Percentiles rank a stretch among this genome's conserved stretches.
Evolutionary conservation across 192 early-diverging fungal genomes (phyloP).

Genomic region (Thoreauomyces humboldtii): DNA sequence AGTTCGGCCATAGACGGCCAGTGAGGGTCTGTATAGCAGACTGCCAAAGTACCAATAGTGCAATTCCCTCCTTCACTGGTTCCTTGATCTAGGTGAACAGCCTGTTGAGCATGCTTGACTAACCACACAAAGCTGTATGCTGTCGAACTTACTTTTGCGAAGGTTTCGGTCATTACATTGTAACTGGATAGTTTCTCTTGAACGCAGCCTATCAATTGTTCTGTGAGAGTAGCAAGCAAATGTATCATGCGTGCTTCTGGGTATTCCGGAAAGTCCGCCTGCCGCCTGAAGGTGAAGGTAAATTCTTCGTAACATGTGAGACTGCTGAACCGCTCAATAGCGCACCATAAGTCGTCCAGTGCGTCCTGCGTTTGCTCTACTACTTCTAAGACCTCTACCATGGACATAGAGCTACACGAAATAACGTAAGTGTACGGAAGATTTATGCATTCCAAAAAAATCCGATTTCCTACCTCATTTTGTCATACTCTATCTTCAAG

Average conservation of each 20-base stretch:
- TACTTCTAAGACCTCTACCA: conserved; percentile 27
- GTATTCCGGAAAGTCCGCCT: conserved; percentile 34
- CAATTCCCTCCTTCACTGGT: conserved; percentile 19
- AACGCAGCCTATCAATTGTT: conserved; percentile 29
- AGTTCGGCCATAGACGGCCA: conserved; percentile 48
- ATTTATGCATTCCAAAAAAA: not conserved
- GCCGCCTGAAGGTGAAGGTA: conserved; percentile 24
- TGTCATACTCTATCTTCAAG: conserved; percentile 30
- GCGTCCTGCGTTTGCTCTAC: conserved; percentile 40
- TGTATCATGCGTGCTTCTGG: conserved; percentile 44
- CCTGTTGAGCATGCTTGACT: not conserved
- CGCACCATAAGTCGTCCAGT: conserved; percentile 45
- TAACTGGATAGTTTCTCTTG: conserved; percentile 20
- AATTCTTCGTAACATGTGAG: not conserved
- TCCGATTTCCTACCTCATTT: conserved; percentile 11
- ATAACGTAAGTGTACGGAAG: not conserved
- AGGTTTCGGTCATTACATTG: conserved; percentile 15
- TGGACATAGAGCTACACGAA: conserved; percentile 1
- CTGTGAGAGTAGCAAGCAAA: conserved; percentile 32
- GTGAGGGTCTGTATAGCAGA: conserved; percentile 36
- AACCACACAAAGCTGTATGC: too few species aligned
- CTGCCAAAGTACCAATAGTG: conserved; percentile 23
- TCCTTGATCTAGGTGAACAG: conserved; percentile 35
- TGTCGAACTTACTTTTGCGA: conserved; percentile 11
- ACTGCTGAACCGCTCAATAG: not conserved